Conservation (phyloP, 305 asterid genomes). For the Solanum hybrid region DNA sequence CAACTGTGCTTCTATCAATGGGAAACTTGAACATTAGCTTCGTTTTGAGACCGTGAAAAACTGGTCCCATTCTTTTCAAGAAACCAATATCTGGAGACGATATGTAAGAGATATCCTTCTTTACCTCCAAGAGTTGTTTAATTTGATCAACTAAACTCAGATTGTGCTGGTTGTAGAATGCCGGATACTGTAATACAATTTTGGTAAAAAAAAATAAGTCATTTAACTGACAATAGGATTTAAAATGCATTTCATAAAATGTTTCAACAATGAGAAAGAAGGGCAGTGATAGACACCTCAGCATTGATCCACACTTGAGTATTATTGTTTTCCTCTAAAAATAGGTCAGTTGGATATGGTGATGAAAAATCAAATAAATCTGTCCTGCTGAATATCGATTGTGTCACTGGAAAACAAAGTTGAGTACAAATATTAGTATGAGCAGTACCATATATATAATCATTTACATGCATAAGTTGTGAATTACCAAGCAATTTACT, state of each 20-base stretch:
- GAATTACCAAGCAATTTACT: background rate
- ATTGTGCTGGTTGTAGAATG: constrained; percentile 59
- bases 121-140: constrained; percentile 6
- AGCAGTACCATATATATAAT: background rate
- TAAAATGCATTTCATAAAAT: background rate
- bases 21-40: constrained; percentile 51
- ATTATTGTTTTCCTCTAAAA: background rate
- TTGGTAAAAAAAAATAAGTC: background rate
- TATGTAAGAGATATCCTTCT: constrained; percentile 49
- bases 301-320: constrained; percentile 29
- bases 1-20: constrained; percentile 22
- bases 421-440: background rate
- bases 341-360: constrained; percentile 8
- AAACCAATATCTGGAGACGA: constrained; percentile 94
- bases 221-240: background rate
- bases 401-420: background rate
- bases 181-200: constrained; percentile 41
- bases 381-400: constrained; percentile 13
- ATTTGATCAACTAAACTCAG: constrained; percentile 33
- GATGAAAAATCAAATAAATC: constrained; percentile 13
- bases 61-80: constrained; percentile 45
- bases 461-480: background rate
- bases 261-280: background rate
- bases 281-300: constrained; percentile 38
- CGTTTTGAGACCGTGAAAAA: constrained; percentile 30